phyloP scores from a whole-genome alignment of 192 early-diverging fungal genomes.

The Podila clonocystis region DNA sequence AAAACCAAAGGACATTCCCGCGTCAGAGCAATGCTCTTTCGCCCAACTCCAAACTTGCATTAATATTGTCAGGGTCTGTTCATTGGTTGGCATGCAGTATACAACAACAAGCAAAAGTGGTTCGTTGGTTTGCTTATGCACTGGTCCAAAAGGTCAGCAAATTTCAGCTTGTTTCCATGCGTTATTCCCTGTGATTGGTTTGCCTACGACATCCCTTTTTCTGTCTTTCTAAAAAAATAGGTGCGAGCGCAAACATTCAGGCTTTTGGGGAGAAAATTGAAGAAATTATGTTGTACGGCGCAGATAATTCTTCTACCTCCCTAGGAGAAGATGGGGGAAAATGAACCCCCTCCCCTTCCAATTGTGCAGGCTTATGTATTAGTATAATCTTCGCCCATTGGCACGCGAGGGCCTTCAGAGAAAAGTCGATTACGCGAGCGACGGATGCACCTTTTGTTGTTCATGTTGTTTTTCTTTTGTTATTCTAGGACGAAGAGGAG shows the following conservation, averaged over 20 bases:
- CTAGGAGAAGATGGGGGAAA: neutral
- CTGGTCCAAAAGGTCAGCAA: conserved; percentile 7
- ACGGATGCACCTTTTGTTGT: too few relatives aligned
- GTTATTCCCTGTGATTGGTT: neutral
- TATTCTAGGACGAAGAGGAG: too few relatives aligned
- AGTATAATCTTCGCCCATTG: too few relatives aligned
- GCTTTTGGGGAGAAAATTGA: too few relatives aligned
- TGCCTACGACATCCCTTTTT: neutral
- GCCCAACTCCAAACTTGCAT: neutral
- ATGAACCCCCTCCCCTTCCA: neutral
- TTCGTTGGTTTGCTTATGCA: neutral
- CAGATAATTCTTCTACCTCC: too few relatives aligned
- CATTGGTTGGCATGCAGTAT: neutral
- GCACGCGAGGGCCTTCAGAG: too few relatives aligned
- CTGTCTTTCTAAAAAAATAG: neutral
- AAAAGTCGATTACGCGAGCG: too few relatives aligned
- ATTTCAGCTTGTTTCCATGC: conserved; percentile 4
- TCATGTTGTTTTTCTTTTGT: too few relatives aligned
- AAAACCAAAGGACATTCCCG: conserved; percentile 1
- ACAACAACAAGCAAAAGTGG: neutral
- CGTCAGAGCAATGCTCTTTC: neutral
- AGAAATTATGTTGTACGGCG: too few relatives aligned
- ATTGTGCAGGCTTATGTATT: too few relatives aligned
- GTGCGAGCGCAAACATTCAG: conserved; percentile 2
- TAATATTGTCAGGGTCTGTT: neutral